Percentiles rank a stretch among this genome's conserved stretches.
Evolutionary conservation across 768 basidiomycete species (phyloP).

Genomic region (Suillus plorans): DNA sequence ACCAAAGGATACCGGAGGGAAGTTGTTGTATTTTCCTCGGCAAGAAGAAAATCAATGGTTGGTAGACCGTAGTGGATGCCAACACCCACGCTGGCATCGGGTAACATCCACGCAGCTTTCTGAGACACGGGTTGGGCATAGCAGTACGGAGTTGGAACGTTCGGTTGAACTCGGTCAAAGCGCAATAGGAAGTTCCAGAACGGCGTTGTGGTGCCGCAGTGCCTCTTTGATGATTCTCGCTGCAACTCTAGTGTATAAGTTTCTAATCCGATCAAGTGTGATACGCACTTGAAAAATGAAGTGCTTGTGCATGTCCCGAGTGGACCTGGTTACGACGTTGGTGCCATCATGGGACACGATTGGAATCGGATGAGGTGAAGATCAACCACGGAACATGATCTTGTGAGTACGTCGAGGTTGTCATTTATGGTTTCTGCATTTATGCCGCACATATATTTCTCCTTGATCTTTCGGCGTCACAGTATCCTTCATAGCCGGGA

Average conservation of each 20-base stretch:
- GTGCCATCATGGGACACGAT: background rate
- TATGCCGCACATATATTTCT: background rate
- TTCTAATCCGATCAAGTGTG: background rate
- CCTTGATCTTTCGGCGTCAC: background rate
- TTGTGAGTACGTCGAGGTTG: no score
- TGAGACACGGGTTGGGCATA: background rate
- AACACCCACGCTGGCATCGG: background rate
- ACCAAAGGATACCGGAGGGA: background rate
- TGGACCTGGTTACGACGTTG: background rate
- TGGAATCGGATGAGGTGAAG: background rate
- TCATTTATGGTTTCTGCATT: background rate
- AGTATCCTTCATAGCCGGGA: background rate
- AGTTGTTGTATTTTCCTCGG: background rate
- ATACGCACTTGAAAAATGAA: background rate
- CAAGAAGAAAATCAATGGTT: background rate
- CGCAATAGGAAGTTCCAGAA: background rate
- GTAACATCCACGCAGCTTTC: background rate
- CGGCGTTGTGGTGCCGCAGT: background rate
- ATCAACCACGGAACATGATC: background rate
- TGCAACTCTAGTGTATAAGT: background rate
- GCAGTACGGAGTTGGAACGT: background rate
- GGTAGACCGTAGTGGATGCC: background rate
- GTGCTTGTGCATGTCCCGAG: background rate
- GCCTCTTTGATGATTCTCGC: background rate
- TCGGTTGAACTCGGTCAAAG: background rate